Base-by-base conservation (phyloP, 2,329 filamentous ascomycete genomes). In the Claviceps sp. region DNA sequence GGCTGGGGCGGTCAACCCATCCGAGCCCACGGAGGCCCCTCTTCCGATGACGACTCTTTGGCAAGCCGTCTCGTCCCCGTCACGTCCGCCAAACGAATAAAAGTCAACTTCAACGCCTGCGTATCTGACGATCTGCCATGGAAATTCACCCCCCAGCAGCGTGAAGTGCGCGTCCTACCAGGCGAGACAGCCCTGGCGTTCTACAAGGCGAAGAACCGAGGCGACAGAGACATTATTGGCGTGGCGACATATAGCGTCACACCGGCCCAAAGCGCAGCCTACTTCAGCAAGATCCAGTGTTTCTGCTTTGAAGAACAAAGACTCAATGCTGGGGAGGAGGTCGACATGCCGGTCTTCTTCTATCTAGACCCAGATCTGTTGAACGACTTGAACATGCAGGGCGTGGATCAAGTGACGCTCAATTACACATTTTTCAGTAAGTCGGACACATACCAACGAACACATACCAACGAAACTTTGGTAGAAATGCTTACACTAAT, bases 311-410 rank as follows among this genome's bases (percentile, higher is more conserved):
- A 98, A 72, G 91, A 89, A 70, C 93, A 98, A 76, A 78, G 94
- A 55, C 70, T 98, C 58, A 91, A 93, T 65, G 90, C 90, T 5
- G 90, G 91, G 45, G 94, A 98, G 76, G 93, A 89, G 45, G 93
- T 98, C 51, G 93, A 98, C 67, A 98, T 98, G 94, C 94, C 93
- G 0, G 94, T 98, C 0, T 98, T 98, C 70, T 98, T 98, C 71
- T 98, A 97, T 69, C 86, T 98, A 58, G 93, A 98, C 64, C 93
- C 93, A 0, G 93, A 97, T 64, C 84, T 98, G 71, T 76, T 91
- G 54, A 90, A 86, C 60, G 93, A 98, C 68, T 73, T 91, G 50
- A 90, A 86, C 57, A 97, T 96, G 91, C 87, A 79, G 69, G 86
- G 86, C 0, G 88, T 98, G 56, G 88, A 96, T 71, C 95, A 90